Base-by-base conservation (phyloP, 2,329 filamentous ascomycete genomes). In the Nigrospora osmanthi region DNA sequence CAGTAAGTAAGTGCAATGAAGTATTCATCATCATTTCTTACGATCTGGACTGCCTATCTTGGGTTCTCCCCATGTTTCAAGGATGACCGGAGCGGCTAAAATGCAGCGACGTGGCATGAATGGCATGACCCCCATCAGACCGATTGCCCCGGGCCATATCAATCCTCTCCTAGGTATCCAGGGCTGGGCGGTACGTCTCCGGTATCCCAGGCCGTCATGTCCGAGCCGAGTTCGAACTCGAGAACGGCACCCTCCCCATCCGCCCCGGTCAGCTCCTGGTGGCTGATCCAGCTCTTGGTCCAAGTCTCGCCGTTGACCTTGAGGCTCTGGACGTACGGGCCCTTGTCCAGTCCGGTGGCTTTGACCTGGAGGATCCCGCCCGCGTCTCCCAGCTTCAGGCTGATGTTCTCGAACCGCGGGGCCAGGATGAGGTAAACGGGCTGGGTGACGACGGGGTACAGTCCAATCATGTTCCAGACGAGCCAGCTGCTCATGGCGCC, bases 401-500 rank as follows among this genome's bases (percentile, higher is more conserved):
- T 71, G 45, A 76, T 62, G 3, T 69, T 76, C 49, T 75, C 68
- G 52, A 87, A 87, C 54, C 78, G 87, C 0, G 83, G 83, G 0
- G 83, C 76, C 0, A 68, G 84, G 49, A 87, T 83, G 15, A 87
- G 72, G 51, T 87, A 87, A 10, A 44, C 43, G 28, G 31, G 31
- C 32, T 44, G 83, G 0, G 82, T 83, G 0, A 80, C 71, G 36
- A 84, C 80, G 0, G 83, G 83, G 60, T 81, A 87, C 7, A 87
- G 63, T 0, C 83, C 83, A 67, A 87, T 76, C 82, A 87, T 86
- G 30, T 73, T 68, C 2, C 86, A 73, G 0, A 78, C 78, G 1
- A 80, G 66, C 49, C 85, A 87, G 0, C 75, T 75, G 17, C 81
- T 83, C 81, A 87, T 86, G 0, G 83, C 80, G 5, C 83, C 83